A percentile compares a stretch with the other conserved stretches of the same genome.
These are phyloP conservation scores for Gaeumannomyces sp. DNA, from an alignment of 2,329 filamentous ascomycete genomes.

Conservation along the genomic window DNA sequence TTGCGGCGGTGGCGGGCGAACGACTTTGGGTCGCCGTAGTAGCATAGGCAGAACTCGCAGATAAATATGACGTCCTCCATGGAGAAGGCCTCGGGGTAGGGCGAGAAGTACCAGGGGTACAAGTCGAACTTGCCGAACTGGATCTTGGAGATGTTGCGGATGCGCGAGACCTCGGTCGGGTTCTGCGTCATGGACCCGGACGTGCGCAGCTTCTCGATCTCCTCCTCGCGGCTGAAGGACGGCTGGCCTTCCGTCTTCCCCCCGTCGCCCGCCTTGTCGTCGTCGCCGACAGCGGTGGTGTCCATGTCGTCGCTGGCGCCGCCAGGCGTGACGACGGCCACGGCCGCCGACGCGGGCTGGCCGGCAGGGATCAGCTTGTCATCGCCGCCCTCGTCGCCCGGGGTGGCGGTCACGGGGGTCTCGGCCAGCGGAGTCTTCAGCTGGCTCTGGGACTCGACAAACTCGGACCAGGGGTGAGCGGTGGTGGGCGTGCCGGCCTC, in stretches of 20 bases:
- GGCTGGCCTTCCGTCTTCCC: conserved; percentile 37
- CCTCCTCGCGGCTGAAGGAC: conserved; percentile 73
- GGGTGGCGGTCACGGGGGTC: conserved; percentile 25
- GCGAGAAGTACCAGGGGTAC: conserved; percentile 98
- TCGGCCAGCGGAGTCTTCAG: conserved; percentile 13
- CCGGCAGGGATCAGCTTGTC: conserved; percentile 37
- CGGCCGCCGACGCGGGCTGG: conserved; percentile 32
- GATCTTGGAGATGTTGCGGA: conserved; percentile 87
- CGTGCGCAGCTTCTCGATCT: conserved; percentile 92
- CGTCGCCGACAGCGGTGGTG: conserved; percentile 38
- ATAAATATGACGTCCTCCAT: conserved; percentile 90
- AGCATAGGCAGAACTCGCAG: conserved; percentile 93
- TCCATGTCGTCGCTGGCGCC: conserved; percentile 44
- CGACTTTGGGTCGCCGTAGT: conserved; percentile 76
- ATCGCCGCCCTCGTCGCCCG: conserved; percentile 37
- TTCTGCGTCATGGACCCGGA: conserved; percentile 99
- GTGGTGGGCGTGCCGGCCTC: conserved; percentile 32
- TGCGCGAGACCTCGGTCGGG: conserved; percentile 90
- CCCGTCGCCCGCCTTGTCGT: conserved; percentile 23
- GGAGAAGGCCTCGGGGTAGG: conserved; percentile 84
- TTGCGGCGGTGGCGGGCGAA: conserved; percentile 84
- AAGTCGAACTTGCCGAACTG: conserved; percentile 91
- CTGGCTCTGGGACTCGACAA: conserved; percentile 37
- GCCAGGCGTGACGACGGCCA: conserved; percentile 39
- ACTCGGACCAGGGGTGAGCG: conserved; percentile 45